A percentile compares a stretch with the other conserved stretches of the same genome.
Conservation (phyloP, 1,284 basidiomycete species). For the Microbotryomycetes sp. region DNA sequence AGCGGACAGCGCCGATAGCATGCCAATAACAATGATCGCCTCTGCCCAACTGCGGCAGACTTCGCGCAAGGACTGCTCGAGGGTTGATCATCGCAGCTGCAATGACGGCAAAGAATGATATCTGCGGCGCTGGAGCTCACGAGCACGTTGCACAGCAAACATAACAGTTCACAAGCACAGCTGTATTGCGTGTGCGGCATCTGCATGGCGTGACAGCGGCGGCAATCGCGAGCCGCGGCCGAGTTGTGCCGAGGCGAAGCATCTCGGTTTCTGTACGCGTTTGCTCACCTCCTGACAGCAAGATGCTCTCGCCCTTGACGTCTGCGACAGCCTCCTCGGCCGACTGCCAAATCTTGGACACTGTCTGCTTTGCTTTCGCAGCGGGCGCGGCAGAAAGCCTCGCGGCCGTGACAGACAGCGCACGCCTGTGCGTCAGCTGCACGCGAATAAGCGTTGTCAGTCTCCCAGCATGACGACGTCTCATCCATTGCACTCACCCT, state of each 20-base stretch:
- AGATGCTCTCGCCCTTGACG: slow-evolving; percentile 65
- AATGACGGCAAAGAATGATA: too few relatives aligned
- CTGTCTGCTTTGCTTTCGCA: slow-evolving; percentile 16
- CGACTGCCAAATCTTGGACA: slow-evolving; percentile 64
- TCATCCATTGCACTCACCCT: neutral
- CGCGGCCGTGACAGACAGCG: slow-evolving; percentile 5
- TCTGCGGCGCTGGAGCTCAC: neutral
- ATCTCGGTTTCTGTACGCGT: neutral
- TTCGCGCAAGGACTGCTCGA: too few relatives aligned
- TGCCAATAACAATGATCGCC: too few relatives aligned
- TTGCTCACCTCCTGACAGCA: slow-evolving; percentile 68
- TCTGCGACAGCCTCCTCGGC: slow-evolving; percentile 74
- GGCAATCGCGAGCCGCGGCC: neutral
- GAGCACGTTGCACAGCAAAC: neutral
- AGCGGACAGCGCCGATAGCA: too few relatives aligned
- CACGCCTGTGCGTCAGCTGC: slow-evolving; percentile 2
- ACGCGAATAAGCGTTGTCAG: neutral
- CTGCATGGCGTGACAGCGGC: neutral
- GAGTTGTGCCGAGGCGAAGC: neutral
- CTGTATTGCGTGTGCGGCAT: neutral
- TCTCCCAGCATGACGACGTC: too few relatives aligned
- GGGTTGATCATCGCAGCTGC: too few relatives aligned
- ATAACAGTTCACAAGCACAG: neutral
- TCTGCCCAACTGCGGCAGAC: too few relatives aligned
- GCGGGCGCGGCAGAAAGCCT: slow-evolving; percentile 3